phyloP scores from a whole-genome alignment of 345 rosid species.

The Moricandia arvensis region DNA sequence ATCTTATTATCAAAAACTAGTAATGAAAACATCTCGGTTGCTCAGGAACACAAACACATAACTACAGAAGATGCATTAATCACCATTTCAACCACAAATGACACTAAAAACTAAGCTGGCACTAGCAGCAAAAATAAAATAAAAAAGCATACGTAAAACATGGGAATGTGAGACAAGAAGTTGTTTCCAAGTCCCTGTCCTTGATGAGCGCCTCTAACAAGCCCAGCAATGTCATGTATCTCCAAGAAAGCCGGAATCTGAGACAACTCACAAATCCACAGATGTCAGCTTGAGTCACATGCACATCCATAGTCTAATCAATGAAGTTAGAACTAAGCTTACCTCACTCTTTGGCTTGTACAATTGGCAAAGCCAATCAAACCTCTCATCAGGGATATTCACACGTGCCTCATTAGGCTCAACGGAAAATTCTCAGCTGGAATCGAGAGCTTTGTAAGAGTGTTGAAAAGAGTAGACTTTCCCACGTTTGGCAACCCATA shows the following conservation, averaged over 20 bases:
- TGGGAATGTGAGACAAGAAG: slow-evolving; percentile 96
- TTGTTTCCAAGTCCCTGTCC: slow-evolving; percentile 97
- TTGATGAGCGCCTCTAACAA: slow-evolving; percentile 92
- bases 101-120: not conserved
- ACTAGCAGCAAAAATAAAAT: not conserved
- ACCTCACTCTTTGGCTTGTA: slow-evolving; percentile 94
- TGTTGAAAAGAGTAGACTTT: slow-evolving; percentile 93
- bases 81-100: slow-evolving; percentile 4
- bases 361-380: slow-evolving; percentile 86
- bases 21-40: not conserved
- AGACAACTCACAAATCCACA: not conserved
- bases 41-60: not conserved
- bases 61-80: not conserved
- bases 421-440: slow-evolving; percentile 99
- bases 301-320: not conserved
- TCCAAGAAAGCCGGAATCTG: slow-evolving; percentile 93
- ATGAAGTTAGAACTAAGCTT: not conserved
- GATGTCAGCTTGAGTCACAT: not conserved
- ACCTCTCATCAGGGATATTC: slow-evolving; percentile 85
- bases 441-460: slow-evolving; percentile 84
- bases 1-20: not conserved
- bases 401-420: slow-evolving; percentile 98
- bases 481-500: slow-evolving; percentile 92
- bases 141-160: slow-evolving; percentile 66
- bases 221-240: slow-evolving; percentile 97